Percentiles rank a stretch among this genome's conserved stretches.
Evolutionary conservation across 305 asterid species (phyloP).

Genomic region (Fraxinus nigra): DNA sequence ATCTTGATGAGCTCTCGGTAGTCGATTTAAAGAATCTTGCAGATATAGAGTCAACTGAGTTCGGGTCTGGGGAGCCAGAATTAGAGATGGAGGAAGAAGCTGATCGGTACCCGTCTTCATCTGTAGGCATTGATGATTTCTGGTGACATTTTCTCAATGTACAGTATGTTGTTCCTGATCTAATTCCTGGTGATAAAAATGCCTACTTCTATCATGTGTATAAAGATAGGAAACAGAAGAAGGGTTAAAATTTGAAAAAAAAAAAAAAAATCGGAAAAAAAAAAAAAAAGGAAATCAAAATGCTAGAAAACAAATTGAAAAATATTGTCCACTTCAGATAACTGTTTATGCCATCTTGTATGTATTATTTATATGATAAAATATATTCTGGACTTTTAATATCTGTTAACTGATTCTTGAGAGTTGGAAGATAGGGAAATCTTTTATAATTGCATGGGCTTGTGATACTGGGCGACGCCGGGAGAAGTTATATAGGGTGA

Average conservation of each 20-base stretch:
- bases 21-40: constrained; percentile 87
- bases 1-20: constrained; percentile 77
- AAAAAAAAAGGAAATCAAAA: background rate
- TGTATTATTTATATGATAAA: constrained; percentile 32
- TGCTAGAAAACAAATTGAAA: constrained; percentile 8
- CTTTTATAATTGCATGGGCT: background rate
- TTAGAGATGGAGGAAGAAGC: constrained; percentile 72
- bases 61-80: constrained; percentile 62
- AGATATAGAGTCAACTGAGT: constrained; percentile 61
- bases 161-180: background rate
- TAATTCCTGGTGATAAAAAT: background rate
- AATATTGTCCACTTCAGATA: constrained; percentile 36
- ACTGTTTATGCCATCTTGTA: constrained; percentile 28
- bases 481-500: background rate
- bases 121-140: constrained; percentile 59
- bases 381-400: background rate
- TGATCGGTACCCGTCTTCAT: constrained; percentile 35
- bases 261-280: background rate
- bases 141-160: constrained; percentile 34
- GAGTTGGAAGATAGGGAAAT: background rate
- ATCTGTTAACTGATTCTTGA: background rate
- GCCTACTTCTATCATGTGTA: constrained; percentile 29
- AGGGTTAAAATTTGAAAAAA: constrained; percentile 16
- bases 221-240: constrained; percentile 29
- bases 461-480: background rate